phyloP scores from a whole-genome alignment of 768 basidiomycete genomes.

The Leccinum variicolor region DNA sequence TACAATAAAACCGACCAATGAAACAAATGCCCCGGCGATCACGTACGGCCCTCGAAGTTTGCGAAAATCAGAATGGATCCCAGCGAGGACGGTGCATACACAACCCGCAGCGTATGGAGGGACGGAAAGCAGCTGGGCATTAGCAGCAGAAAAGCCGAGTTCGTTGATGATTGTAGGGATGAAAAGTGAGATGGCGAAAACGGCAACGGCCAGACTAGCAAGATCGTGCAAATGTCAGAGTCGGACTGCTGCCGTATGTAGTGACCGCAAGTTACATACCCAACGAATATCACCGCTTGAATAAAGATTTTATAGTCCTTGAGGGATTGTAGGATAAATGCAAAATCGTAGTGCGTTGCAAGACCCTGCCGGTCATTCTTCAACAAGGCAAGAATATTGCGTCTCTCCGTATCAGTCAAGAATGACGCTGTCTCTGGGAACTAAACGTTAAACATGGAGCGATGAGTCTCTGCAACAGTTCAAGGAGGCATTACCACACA shows the following conservation, averaged over 20 bases:
- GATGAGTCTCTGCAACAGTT: slow-evolving; percentile 7
- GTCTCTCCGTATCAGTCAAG: slow-evolving; percentile 44
- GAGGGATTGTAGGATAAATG: slow-evolving; percentile 49
- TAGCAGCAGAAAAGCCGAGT: slow-evolving; percentile 49
- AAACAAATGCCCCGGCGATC: slow-evolving; percentile 38
- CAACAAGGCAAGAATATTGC: slow-evolving; percentile 32
- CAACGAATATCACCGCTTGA: slow-evolving; percentile 38
- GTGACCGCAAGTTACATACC: slow-evolving; percentile 23
- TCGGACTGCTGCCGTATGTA: neutral
- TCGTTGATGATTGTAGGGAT: slow-evolving; percentile 47
- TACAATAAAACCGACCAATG: slow-evolving; percentile 52
- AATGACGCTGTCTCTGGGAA: slow-evolving; percentile 60
- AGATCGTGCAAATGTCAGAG: slow-evolving; percentile 1
- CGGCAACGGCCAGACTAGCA: slow-evolving; percentile 39
- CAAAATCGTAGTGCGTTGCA: slow-evolving; percentile 41
- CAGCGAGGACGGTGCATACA: slow-evolving; percentile 39
- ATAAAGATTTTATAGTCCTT: slow-evolving; percentile 41
- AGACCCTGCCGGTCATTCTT: slow-evolving; percentile 44
- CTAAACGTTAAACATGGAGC: slow-evolving; percentile 19
- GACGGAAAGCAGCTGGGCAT: slow-evolving; percentile 47
- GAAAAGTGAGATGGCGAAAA: slow-evolving; percentile 47
- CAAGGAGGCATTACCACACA: slow-evolving; percentile 6
- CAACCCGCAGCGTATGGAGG: slow-evolving; percentile 50
- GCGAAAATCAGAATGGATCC: slow-evolving; percentile 41
- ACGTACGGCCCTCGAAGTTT: slow-evolving; percentile 48